These are phyloP conservation scores for Calonectria hongkongensis DNA, from an alignment of 2,329 filamentous ascomycete species.

Conservation along the genomic window DNA sequence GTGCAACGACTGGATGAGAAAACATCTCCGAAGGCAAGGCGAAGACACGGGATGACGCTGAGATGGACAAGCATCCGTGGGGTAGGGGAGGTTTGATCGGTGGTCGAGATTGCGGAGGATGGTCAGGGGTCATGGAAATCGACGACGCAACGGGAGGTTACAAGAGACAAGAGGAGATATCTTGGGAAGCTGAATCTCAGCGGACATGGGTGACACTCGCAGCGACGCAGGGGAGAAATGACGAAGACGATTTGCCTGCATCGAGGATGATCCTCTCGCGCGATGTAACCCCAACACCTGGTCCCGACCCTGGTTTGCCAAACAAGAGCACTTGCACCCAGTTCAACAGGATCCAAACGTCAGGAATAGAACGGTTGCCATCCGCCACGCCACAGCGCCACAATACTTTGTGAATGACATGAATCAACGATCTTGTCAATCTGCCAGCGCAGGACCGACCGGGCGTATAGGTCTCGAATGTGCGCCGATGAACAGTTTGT, in stretches of 20 bases:
- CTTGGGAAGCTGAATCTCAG: slow-evolving; percentile 42
- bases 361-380: slow-evolving; percentile 17
- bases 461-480: background rate
- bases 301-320: slow-evolving; percentile 50
- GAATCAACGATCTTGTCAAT: slow-evolving; percentile 17
- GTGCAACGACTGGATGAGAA: slow-evolving; percentile 25
- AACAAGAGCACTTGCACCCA: slow-evolving; percentile 50
- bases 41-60: slow-evolving; percentile 32
- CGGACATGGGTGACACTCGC: slow-evolving; percentile 24
- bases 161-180: slow-evolving; percentile 50
- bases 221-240: slow-evolving; percentile 47
- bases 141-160: slow-evolving; percentile 38
- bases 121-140: slow-evolving; percentile 47
- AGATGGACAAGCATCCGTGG: slow-evolving; percentile 10
- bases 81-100: slow-evolving; percentile 42
- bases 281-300: slow-evolving; percentile 53
- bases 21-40: slow-evolving; percentile 31
- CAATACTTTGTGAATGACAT: slow-evolving; percentile 10
- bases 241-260: slow-evolving; percentile 37
- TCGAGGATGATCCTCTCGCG: slow-evolving; percentile 43
- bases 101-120: slow-evolving; percentile 42
- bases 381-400: slow-evolving; percentile 33
- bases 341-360: slow-evolving; percentile 26
- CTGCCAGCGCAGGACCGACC: background rate
- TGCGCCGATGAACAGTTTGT: slow-evolving; percentile 22